These are phyloP conservation scores for Rhizopogon parksii DNA, from an alignment of 1,284 basidiomycete species.

Conservation along the genomic window DNA sequence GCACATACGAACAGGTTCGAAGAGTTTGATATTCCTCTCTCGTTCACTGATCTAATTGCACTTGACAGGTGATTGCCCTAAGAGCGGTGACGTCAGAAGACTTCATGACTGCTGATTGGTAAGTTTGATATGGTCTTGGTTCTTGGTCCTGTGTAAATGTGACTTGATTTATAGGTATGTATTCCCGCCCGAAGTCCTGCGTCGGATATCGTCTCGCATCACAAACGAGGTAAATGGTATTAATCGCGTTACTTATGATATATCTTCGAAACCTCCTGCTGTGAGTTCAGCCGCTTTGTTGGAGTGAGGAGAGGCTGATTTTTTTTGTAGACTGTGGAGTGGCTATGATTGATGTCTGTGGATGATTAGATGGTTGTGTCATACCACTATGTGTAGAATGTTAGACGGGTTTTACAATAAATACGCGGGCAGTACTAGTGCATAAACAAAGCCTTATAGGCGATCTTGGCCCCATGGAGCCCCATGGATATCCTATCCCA, in stretches of 20 bases:
- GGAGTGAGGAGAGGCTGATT: neutral
- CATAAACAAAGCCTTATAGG: too few species aligned
- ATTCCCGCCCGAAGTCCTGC: conserved; percentile 89
- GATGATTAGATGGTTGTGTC: neutral
- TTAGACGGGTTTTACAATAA: neutral
- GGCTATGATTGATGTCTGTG: conserved; percentile 28
- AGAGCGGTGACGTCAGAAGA: conserved; percentile 91
- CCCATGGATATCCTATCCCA: too few species aligned
- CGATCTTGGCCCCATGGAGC: too few species aligned
- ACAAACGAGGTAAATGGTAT: conserved; percentile 96
- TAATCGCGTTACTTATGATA: conserved; percentile 93
- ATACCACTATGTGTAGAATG: neutral
- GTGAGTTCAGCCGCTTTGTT: conserved; percentile 35
- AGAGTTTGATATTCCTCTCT: neutral
- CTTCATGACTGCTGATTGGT: conserved; percentile 98
- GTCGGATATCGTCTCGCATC: conserved; percentile 92
- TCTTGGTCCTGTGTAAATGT: neutral
- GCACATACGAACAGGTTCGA: conserved; percentile 91
- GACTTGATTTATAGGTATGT: conserved; percentile 58
- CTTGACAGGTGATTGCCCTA: conserved; percentile 70
- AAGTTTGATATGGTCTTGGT: conserved; percentile 9
- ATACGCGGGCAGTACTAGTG: too few species aligned
- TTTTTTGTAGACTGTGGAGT: conserved; percentile 40
- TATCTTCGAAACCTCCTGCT: conserved; percentile 95
- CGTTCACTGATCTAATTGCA: neutral